Conservation (phyloP, 2,329 filamentous ascomycete genomes). For the Verticillium zaregamsianum region DNA sequence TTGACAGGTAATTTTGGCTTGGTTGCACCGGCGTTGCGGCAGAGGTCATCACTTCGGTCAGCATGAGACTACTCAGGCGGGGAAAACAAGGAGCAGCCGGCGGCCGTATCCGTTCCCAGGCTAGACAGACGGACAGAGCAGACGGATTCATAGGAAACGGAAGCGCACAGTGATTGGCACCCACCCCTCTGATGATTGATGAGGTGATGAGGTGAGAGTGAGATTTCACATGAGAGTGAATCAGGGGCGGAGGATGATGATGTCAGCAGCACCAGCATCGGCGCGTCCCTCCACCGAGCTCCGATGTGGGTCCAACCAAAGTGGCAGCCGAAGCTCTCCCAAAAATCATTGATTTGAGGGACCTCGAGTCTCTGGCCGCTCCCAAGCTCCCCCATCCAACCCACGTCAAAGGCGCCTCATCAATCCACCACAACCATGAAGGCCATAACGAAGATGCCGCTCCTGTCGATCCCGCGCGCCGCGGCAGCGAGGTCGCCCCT, state of each 20-base stretch:
- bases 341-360: not conserved
- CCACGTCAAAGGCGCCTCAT: not conserved
- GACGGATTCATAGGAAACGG: too few relatives aligned
- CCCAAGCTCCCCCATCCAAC: not conserved
- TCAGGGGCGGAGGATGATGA: not conserved
- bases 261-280: not conserved
- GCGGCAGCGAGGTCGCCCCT: conserved; percentile 22
- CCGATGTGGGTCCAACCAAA: not conserved
- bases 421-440: conserved; percentile 31
- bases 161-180: not conserved
- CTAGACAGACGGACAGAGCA: too few relatives aligned
- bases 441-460: conserved; percentile 31
- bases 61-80: too few relatives aligned
- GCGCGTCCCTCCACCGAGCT: not conserved
- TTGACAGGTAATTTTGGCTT: too few relatives aligned
- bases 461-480: conserved; percentile 16
- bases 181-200: not conserved
- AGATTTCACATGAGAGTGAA: not conserved
- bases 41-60: too few relatives aligned
- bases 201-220: not conserved
- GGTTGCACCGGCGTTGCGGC: too few relatives aligned
- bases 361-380: not conserved
- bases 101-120: too few relatives aligned
- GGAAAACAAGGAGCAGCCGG: too few relatives aligned
- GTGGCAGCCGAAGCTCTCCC: not conserved